Evolutionary conservation across 768 basidiomycete genomes (phyloP).

Genomic region (Hirschioporus abietinus): DNA sequence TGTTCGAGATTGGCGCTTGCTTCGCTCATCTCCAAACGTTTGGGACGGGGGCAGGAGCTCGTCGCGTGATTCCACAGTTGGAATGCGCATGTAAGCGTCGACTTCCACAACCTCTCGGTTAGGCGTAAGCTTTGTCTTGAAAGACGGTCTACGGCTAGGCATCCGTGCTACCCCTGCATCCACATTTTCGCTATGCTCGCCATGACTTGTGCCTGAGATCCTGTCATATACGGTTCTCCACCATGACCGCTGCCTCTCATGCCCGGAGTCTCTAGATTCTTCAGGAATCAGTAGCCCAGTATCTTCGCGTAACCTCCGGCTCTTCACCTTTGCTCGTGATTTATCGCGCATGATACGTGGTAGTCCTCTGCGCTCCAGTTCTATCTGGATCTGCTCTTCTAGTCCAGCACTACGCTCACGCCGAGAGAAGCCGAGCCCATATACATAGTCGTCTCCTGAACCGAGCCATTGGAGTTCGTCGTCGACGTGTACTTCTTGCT

Average conservation of each 20-base stretch:
- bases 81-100: not conserved
- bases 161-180: not conserved
- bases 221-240: slow-evolving; percentile 52
- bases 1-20: not conserved
- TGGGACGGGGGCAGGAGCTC: not conserved
- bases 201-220: slow-evolving; percentile 27
- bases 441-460: slow-evolving; percentile 38
- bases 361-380: slow-evolving; percentile 41
- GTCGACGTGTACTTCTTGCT: slow-evolving; percentile 36
- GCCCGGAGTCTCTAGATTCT: not conserved
- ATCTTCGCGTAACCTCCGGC: not conserved
- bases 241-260: slow-evolving; percentile 39
- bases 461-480: slow-evolving; percentile 51
- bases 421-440: slow-evolving; percentile 33
- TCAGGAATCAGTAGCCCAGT: not conserved
- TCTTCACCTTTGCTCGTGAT: not conserved
- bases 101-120: not conserved
- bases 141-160: not conserved
- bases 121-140: not conserved
- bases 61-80: not conserved
- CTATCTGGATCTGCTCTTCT: slow-evolving; percentile 47
- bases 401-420: slow-evolving; percentile 50
- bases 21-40: not conserved
- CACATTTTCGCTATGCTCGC: not conserved
- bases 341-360: not conserved